Conservation (phyloP, 805 yeast species). For the Scheffersomyces spartinae region DNA sequence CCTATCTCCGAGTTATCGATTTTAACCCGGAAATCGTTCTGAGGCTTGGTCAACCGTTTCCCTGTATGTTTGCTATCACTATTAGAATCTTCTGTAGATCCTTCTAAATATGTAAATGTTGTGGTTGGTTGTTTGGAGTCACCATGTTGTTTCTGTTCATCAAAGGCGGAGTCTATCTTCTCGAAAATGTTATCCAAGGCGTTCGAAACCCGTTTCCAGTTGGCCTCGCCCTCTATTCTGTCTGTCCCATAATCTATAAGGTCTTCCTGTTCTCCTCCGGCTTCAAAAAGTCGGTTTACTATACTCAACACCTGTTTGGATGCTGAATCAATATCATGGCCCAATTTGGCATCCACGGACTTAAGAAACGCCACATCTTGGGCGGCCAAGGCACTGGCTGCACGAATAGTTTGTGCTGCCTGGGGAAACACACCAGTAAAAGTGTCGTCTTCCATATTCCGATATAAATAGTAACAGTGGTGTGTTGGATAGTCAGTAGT, state of each 20-base stretch:
- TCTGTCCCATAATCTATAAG: conserved; percentile 29
- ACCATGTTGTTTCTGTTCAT: conserved; percentile 19
- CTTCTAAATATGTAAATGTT: conserved; percentile 41
- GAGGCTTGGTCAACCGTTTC: conserved; percentile 52
- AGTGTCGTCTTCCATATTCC: conserved; percentile 5
- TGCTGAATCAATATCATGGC: conserved; percentile 25
- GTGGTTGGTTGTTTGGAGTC: conserved; percentile 4
- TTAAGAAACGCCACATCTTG: conserved; percentile 72
- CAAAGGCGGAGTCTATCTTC: conserved; percentile 60
- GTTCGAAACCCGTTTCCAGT: conserved; percentile 55
- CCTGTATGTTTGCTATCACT: conserved; percentile 6
- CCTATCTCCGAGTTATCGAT: conserved; percentile 56
- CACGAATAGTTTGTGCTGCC: conserved; percentile 48
- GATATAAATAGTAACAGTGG: no score
- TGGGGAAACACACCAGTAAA: conserved; percentile 25
- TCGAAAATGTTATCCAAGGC: conserved; percentile 65
- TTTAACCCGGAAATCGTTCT: conserved; percentile 39
- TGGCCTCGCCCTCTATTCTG: conserved; percentile 24
- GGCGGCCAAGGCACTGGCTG: conserved; percentile 58
- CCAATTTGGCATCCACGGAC: conserved; percentile 42
- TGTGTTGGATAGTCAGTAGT: no score
- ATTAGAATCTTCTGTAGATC: no score
- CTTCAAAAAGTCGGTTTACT: conserved; percentile 33
- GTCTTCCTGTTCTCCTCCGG: conserved; percentile 20
- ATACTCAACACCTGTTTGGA: conserved; percentile 32